Evolutionary conservation across 106 monocot genomes (phyloP), one percentile per base, ranked within the genome.

Genomic region (Dendrobium officinale): DNA sequence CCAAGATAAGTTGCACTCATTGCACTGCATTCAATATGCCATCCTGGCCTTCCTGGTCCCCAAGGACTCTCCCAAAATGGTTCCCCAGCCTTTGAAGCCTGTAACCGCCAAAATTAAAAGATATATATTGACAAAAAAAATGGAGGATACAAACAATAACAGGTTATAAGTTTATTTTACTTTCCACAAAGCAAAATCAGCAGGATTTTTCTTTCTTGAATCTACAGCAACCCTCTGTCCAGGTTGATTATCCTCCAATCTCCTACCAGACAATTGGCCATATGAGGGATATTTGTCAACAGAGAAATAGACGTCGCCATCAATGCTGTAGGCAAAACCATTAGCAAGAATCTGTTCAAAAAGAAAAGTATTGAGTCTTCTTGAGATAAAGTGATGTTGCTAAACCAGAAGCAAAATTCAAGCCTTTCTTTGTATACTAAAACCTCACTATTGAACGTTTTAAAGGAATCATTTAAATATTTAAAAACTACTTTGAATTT

Each of bases 21-120:
- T 15, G 99, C 99, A 86, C 99, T 99, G 81, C 99, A 99, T 77
- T 99, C 99, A 42, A 99, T 99, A 82, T 99, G 99, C 99, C 95
- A 99, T 80, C 99, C 99, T 79, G 99, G 99, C 44, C 99, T 86
- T 79, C 99, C 99, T 11, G 83, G 91, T 18, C 99, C 99, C 99
- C 99, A 99, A 27, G 99, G 99, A 73, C 99, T 99, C 18, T 93
- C 86, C 99, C 99, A 99, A 31, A 44, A 89, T 72, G 93, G 99
- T 70, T 99, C 99, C 33, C 98, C 98, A 22, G 78, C 59, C 75
- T 99, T 99, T 17, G 93, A 87, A 80, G 98, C 83, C 93, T 93
- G 77, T n/a, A 79, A 67, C 11, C 19, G 79, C 77, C 78, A 22
- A 29, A 45, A 37, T 27, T 9, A 75, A 76, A 51, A 76, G 19